Evolutionary conservation across 176 grass and related monocot genomes (phyloP).

Genomic region (Triticum turgidum): DNA sequence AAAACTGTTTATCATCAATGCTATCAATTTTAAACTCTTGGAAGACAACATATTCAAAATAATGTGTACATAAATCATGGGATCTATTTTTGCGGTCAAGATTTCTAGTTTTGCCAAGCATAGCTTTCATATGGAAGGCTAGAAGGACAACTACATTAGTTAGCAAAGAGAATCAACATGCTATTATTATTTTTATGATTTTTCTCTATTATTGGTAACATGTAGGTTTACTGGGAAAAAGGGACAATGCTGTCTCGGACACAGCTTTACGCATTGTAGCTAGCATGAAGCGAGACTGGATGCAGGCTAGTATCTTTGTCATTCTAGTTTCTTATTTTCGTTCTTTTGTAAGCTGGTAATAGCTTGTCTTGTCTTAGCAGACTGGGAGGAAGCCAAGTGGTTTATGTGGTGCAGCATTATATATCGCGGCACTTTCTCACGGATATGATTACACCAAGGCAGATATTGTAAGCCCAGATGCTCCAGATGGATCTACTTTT

Average conservation of each 20-base stretch:
- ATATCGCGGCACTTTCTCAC: conserved; percentile 77
- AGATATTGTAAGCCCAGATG: conserved; percentile 67
- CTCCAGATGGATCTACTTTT: conserved; percentile 1
- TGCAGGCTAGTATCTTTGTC: conserved; percentile 56
- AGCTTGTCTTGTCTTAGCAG: conserved; percentile 40
- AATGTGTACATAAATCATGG: neutral
- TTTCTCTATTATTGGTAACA: neutral
- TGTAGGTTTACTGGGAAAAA: conserved; percentile 70
- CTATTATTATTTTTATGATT: neutral
- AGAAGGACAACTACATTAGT: neutral
- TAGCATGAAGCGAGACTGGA: conserved; percentile 93
- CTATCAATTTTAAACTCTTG: neutral
- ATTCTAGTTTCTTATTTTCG: conserved; percentile 7
- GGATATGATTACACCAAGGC: conserved; percentile 70
- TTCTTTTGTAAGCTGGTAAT: conserved; percentile 21
- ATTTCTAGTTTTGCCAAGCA: neutral
- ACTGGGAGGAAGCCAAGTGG: conserved; percentile 93
- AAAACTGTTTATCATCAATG: neutral
- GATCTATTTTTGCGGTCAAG: neutral
- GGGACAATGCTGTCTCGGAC: conserved; percentile 59
- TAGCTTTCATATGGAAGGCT: neutral
- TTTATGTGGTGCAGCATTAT: conserved; percentile 94
- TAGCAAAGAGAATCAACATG: neutral
- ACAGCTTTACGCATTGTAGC: conserved; percentile 78
- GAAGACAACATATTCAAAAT: neutral